Conservation (phyloP, 2,329 filamentous ascomycete genomes). For the Monascus ruber region DNA sequence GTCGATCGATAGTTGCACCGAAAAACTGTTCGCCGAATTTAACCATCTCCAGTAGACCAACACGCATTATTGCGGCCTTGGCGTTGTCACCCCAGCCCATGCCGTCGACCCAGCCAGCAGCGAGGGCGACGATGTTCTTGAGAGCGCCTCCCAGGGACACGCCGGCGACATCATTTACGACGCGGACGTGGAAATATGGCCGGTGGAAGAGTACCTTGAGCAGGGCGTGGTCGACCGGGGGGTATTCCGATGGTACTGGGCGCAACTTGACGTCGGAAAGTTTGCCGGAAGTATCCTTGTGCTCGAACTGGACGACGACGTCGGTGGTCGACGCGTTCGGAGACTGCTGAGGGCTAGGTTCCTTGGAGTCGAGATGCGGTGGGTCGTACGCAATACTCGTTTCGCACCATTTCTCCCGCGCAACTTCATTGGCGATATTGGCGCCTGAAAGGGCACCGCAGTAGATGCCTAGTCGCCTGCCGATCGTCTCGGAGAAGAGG, state of each 20-base stretch:
- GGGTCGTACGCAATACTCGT: constrained; percentile 96
- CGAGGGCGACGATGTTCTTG: constrained; percentile 93
- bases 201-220: constrained; percentile 85
- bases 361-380: constrained; percentile 72
- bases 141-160: constrained; percentile 88
- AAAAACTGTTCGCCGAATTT: constrained; percentile 94
- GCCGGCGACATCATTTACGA: constrained; percentile 91
- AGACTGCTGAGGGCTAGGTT: constrained; percentile 49
- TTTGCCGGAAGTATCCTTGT: constrained; percentile 59
- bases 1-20: constrained; percentile 62
- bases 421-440: constrained; percentile 93
- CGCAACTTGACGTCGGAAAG: constrained; percentile 59
- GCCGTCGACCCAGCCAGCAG: constrained; percentile 89
- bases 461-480: constrained; percentile 83
- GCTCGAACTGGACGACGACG: constrained; percentile 39
- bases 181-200: constrained; percentile 92
- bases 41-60: constrained; percentile 92
- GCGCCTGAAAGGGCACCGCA: constrained; percentile 90
- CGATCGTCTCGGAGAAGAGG: constrained; percentile 92
- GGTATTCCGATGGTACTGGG: constrained; percentile 69
- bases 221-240: constrained; percentile 71
- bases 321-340: constrained; percentile 42
- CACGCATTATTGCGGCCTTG: constrained; percentile 96
- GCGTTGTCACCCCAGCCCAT: constrained; percentile 97
- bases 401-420: constrained; percentile 90